These are phyloP conservation scores for Solanum dulcamara DNA, from an alignment of 257 asterid genomes.

Conservation along the genomic window DNA sequence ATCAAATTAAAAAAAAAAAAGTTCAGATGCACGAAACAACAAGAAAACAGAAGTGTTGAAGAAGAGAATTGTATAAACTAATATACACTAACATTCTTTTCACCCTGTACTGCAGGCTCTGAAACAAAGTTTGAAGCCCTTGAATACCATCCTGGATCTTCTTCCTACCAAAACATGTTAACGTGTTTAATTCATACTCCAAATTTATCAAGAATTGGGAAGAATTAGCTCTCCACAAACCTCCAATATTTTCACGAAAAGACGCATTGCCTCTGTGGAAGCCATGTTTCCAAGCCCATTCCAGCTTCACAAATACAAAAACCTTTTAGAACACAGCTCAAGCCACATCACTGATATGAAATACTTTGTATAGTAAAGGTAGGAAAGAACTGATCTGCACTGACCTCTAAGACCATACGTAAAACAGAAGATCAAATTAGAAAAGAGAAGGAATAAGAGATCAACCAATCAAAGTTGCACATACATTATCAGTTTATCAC, in stretches of 20 bases:
- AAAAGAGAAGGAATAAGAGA: background rate
- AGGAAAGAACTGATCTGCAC: background rate
- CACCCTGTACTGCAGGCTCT: conserved; percentile 63
- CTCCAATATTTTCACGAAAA: conserved; percentile 95
- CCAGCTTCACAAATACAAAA: conserved; percentile 54
- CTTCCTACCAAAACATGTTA: conserved; percentile 50
- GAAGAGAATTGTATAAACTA: background rate
- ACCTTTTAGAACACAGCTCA: background rate
- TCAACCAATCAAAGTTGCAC: background rate
- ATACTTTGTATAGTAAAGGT: background rate
- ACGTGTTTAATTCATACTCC: background rate
- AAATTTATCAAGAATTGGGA: background rate
- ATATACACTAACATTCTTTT: conserved; percentile 63
- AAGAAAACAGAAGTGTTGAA: background rate
- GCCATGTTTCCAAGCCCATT: conserved; percentile 83
- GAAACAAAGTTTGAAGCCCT: conserved; percentile 57
- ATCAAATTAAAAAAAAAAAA: background rate
- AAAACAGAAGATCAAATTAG: background rate
- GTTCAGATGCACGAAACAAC: background rate
- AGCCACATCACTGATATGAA: background rate
- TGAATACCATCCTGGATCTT: conserved; percentile 96
- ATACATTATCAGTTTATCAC: background rate
- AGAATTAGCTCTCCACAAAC: conserved; percentile 24
- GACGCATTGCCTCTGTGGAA: conserved; percentile 95
- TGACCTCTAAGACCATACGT: background rate